Percentiles rank a stretch among this genome's conserved stretches.
Conservation (phyloP, 768 basidiomycete genomes). For the Kwoniella dejecticola region DNA sequence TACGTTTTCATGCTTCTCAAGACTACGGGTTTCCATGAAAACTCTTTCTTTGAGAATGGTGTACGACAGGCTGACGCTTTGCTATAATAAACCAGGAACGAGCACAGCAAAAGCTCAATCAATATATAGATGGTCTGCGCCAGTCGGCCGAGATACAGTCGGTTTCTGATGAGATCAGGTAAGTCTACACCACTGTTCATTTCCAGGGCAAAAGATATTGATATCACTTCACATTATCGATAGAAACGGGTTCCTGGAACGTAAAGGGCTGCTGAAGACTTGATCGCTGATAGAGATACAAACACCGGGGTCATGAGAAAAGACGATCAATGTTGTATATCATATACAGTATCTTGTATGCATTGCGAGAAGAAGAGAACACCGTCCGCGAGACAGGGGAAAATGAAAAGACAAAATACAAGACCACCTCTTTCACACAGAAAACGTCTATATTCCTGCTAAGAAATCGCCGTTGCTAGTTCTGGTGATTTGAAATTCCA, state of each 20-base stretch:
- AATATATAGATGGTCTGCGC: conserved; percentile 4
- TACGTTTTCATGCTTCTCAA: conserved; percentile 17
- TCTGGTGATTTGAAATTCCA: too few species aligned
- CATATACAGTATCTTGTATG: too few species aligned
- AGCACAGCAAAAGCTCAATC: neutral
- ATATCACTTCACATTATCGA: too few species aligned
- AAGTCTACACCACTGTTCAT: neutral
- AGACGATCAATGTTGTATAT: too few species aligned
- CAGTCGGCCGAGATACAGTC: neutral
- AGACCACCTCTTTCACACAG: too few species aligned
- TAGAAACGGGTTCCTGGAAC: conserved; percentile 4
- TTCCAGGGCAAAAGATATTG: too few species aligned
- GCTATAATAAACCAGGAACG: conserved; percentile 3
- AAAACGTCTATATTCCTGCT: too few species aligned
- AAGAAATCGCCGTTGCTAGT: too few species aligned
- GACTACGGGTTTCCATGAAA: neutral
- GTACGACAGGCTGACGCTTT: conserved; percentile 1
- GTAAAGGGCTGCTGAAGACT: neutral
- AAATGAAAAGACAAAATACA: too few species aligned
- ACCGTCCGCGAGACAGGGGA: too few species aligned
- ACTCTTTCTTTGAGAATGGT: too few species aligned
- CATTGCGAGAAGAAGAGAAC: too few species aligned
- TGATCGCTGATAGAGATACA: neutral
- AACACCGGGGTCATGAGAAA: neutral
- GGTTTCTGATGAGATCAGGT: conserved; percentile 5